phyloP scores from a whole-genome alignment of 306 rosid species.

The Boehmeria nivea region DNA sequence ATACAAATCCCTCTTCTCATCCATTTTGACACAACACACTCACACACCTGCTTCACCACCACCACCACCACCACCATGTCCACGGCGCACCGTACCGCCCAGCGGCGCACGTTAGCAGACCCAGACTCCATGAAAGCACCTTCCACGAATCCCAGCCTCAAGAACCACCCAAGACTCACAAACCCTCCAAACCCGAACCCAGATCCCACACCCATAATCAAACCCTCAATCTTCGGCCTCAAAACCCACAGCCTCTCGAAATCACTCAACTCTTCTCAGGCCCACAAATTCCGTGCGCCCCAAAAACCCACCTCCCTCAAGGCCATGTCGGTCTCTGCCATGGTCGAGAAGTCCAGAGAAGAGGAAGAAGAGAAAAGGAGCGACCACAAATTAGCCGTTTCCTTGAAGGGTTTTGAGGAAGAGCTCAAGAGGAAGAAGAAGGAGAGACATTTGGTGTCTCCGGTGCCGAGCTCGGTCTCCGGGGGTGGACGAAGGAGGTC shows the following conservation, averaged over 20 bases:
- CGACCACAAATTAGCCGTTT: neutral
- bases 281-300: slow-evolving; percentile 17
- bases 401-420: slow-evolving; percentile 4
- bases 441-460: slow-evolving; percentile 40
- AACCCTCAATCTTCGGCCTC: slow-evolving; percentile 11
- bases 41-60: neutral
- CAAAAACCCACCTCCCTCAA: slow-evolving; percentile 23
- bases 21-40: neutral
- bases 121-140: slow-evolving; percentile 26
- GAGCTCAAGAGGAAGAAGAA: slow-evolving; percentile 20
- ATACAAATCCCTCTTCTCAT: neutral
- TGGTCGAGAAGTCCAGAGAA: slow-evolving; percentile 39
- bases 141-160: slow-evolving; percentile 24
- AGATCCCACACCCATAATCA: slow-evolving; percentile 16
- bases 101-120: slow-evolving; percentile 38
- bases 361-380: slow-evolving; percentile 29
- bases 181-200: slow-evolving; percentile 33
- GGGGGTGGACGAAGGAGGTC: slow-evolving; percentile 64
- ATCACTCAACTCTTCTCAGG: slow-evolving; percentile 27
- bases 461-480: neutral
- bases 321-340: slow-evolving; percentile 7
- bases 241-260: slow-evolving; percentile 20
- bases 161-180: slow-evolving; percentile 32
- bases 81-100: slow-evolving; percentile 53
- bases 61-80: neutral